Evolutionary conservation across 2,329 filamentous ascomycete genomes (phyloP), one percentile per base, ranked within the genome.

Genomic region (Trematosphaeria pertusa): DNA sequence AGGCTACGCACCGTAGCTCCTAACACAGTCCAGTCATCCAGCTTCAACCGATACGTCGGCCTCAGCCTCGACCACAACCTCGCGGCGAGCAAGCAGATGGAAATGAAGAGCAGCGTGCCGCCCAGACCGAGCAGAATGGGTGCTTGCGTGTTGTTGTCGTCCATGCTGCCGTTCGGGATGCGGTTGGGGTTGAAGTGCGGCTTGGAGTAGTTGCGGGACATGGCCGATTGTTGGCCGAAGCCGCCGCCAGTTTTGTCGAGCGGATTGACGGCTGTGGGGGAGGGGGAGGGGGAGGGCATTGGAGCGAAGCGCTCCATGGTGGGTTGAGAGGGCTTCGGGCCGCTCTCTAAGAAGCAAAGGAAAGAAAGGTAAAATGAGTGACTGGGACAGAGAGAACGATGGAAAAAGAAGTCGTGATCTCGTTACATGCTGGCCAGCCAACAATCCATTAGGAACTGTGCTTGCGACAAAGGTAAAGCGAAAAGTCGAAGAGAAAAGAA

Each of bases 101-200:
- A 53, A 8, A 64, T 42, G 30, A 58, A 38, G 2, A 62, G 30
- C 4, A 65, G 39, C 3, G 48, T 42, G 4, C 61, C 59, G 12
- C 52, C 52, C 5, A 60, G n/a, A 1, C 61, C 56, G 5, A 65
- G 46, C 3, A 65, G 49, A 26, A 65, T 46, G 5, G 61, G 61
- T 3, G 60, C 60, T 21, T 52, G 50, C 3, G 52, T 59, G 24
- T 51, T 46, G 41, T 63, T 34, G 39, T 33, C 26, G 24, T 28
- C 24, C n/a, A n/a, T n/a, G n/a, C n/a, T n/a, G n/a, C n/a, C n/a
- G 24, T 28, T 28, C 8, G 8, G 24, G 24, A 28, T 8, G 24
- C 24, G 24, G 6, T 40, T 20, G 6, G 15, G 18, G 21, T 26
- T 21, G 37, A 44, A 52, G 22, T 21, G 11, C 15, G 14, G 11